A percentile compares a stretch with the other conserved stretches of the same genome.
Conservation (phyloP, 2,329 filamentous ascomycete genomes). For the Pyrenochaeta sp. region DNA sequence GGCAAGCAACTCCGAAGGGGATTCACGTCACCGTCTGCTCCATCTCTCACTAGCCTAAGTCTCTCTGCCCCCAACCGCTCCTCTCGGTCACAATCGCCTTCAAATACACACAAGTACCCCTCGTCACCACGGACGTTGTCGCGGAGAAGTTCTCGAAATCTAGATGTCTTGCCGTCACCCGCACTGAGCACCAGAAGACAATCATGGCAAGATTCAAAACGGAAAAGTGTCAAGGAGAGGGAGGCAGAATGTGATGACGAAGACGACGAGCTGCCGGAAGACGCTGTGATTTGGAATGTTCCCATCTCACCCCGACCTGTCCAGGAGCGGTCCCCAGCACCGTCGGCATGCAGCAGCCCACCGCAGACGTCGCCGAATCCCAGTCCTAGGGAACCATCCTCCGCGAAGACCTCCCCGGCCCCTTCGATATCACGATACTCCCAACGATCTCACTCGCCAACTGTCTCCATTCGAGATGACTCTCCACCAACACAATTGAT, state of each 20-base stretch:
- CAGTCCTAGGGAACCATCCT: slow-evolving; percentile 24
- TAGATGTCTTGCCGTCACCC: slow-evolving; percentile 42
- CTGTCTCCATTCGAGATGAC: slow-evolving; percentile 26
- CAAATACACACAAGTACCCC: slow-evolving; percentile 34
- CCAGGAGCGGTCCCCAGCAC: slow-evolving; percentile 50
- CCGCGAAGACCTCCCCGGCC: slow-evolving; percentile 37
- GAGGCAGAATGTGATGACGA: slow-evolving; percentile 83
- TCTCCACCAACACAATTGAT: slow-evolving; percentile 29
- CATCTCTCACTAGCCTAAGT: slow-evolving; percentile 41
- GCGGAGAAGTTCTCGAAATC: slow-evolving; percentile 42
- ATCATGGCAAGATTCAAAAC: slow-evolving; percentile 70
- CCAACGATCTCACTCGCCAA: slow-evolving; percentile 30
- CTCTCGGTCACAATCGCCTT: slow-evolving; percentile 49
- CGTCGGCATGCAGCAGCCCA: slow-evolving; percentile 39
- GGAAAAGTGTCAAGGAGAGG: slow-evolving; percentile 74
- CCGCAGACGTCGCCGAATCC: slow-evolving; percentile 35
- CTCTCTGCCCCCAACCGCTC: slow-evolving; percentile 43
- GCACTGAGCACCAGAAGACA: slow-evolving; percentile 52
- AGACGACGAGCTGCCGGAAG: slow-evolving; percentile 74
- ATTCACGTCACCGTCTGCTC: slow-evolving; percentile 51
- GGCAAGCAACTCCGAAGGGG: slow-evolving; percentile 51
- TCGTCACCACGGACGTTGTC: slow-evolving; percentile 43
- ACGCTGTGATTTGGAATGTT: slow-evolving; percentile 81
- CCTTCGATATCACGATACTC: slow-evolving; percentile 29
- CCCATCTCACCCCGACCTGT: slow-evolving; percentile 72